phyloP scores from a whole-genome alignment of 1,139 yeast species.

The Torulaspora pretoriensis region DNA sequence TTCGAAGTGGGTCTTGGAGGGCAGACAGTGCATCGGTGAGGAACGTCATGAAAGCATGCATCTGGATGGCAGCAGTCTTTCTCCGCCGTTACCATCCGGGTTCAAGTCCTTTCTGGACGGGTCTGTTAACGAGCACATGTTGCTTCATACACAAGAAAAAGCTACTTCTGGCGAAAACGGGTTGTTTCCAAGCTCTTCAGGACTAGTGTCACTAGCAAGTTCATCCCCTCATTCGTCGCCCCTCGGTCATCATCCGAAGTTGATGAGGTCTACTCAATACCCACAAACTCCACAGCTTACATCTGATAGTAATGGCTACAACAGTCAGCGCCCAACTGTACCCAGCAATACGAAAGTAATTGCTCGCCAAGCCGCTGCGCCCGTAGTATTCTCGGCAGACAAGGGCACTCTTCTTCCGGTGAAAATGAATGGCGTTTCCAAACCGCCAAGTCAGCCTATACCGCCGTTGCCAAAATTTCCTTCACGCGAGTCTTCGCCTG shows the following conservation, averaged over 20 bases:
- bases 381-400: conserved; percentile 6
- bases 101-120: conserved; percentile 20
- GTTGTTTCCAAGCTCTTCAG: background rate
- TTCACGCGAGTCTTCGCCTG: conserved; percentile 6
- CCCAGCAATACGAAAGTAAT: conserved; percentile 7
- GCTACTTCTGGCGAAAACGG: conserved; percentile 5
- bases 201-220: conserved; percentile 1
- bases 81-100: conserved; percentile 6
- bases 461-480: conserved; percentile 24
- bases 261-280: conserved; percentile 9
- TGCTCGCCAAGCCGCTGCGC: background rate
- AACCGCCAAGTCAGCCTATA: conserved; percentile 16
- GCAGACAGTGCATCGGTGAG: conserved; percentile 8
- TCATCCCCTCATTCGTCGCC: conserved; percentile 12
- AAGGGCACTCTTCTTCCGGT: conserved; percentile 1
- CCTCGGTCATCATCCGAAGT: conserved; percentile 8
- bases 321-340: conserved; percentile 5
- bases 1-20: conserved; percentile 22
- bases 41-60: conserved; percentile 22
- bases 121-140: conserved; percentile 27
- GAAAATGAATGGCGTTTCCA: conserved; percentile 4
- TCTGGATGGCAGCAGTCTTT: conserved; percentile 27
- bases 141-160: background rate
- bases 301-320: conserved; percentile 4
- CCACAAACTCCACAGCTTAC: conserved; percentile 13